These are phyloP conservation scores for Wolfiporia cocos DNA, from an alignment of 1,284 basidiomycete species.

Conservation along the genomic window DNA sequence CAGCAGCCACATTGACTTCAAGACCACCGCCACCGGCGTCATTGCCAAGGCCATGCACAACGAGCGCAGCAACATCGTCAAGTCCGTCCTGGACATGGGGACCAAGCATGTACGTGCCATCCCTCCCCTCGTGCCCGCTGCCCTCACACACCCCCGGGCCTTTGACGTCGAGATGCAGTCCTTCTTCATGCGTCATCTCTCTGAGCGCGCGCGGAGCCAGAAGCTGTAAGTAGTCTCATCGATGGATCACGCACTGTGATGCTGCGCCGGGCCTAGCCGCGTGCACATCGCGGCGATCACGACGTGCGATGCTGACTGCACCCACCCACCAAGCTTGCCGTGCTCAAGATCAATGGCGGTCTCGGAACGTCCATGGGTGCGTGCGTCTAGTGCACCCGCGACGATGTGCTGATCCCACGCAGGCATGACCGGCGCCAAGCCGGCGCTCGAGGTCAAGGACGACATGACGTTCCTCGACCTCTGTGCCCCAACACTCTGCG, in stretches of 20 bases:
- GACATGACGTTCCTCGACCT: slow-evolving; percentile 99
- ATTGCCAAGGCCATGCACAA: slow-evolving; percentile 98
- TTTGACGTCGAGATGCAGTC: slow-evolving; percentile 99
- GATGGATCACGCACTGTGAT: no score
- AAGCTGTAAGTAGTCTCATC: slow-evolving; percentile 95
- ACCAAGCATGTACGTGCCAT: slow-evolving; percentile 74
- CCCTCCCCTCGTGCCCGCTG: slow-evolving; percentile 5
- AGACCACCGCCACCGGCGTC: slow-evolving; percentile 96
- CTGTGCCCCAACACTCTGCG: no score
- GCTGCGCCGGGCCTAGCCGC: no score
- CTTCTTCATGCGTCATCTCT: slow-evolving; percentile 98
- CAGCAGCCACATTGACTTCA: slow-evolving; percentile 92
- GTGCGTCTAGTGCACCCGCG: slow-evolving; percentile 15
- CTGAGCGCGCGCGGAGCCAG: slow-evolving; percentile 90
- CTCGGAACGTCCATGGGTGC: slow-evolving; percentile 94
- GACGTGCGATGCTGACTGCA: slow-evolving; percentile 3
- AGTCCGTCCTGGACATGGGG: slow-evolving; percentile 70
- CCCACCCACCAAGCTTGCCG: slow-evolving; percentile 86
- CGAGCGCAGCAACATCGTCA: slow-evolving; percentile 92
- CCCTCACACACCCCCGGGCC: slow-evolving; percentile 44
- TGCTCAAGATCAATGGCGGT: slow-evolving; percentile 99
- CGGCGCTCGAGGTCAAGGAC: slow-evolving; percentile 88
- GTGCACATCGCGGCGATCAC: no score
- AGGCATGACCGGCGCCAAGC: slow-evolving; percentile 93
- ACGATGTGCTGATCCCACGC: not conserved